A percentile compares a stretch with the other conserved stretches of the same genome.
phyloP scores from a whole-genome alignment of 1,284 basidiomycete genomes.

The Heterobasidion parviporum region DNA sequence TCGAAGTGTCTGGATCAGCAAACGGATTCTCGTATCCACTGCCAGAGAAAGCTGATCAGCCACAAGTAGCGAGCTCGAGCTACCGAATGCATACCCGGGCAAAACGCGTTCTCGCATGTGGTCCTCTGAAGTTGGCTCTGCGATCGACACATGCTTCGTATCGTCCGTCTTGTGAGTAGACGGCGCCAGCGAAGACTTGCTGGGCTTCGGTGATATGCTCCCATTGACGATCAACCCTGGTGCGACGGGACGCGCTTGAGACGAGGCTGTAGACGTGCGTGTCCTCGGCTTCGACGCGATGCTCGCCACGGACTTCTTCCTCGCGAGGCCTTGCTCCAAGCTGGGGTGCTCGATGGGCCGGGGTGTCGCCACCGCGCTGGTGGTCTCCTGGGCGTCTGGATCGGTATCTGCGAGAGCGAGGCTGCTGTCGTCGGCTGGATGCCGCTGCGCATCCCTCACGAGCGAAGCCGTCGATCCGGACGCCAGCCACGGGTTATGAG shows the following conservation, averaged over 20 bases:
- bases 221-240: slow-evolving; percentile 5
- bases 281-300: slow-evolving; percentile 7
- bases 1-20: not conserved
- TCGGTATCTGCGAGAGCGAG: not conserved
- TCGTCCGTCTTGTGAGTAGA: slow-evolving; percentile 4
- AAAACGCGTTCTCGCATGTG: too few species aligned
- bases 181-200: slow-evolving; percentile 10
- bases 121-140: not conserved
- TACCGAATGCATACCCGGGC: too few species aligned
- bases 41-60: not conserved
- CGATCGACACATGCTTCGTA: not conserved
- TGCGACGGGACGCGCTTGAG: slow-evolving; percentile 12
- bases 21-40: not conserved
- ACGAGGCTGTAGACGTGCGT: slow-evolving; percentile 12
- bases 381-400: not conserved
- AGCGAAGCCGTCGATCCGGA: not conserved
- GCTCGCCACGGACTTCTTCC: slow-evolving; percentile 10
- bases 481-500: slow-evolving; percentile 1
- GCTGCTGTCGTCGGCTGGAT: not conserved
- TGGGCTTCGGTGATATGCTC: slow-evolving; percentile 9
- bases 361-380: slow-evolving; percentile 1
- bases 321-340: slow-evolving; percentile 1
- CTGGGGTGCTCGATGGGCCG: slow-evolving; percentile 13
- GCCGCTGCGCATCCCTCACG: not conserved
- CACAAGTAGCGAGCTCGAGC: too few species aligned